phyloP scores from a whole-genome alignment of 352 stramenopile genomes.

The Lagenidium giganteum region DNA sequence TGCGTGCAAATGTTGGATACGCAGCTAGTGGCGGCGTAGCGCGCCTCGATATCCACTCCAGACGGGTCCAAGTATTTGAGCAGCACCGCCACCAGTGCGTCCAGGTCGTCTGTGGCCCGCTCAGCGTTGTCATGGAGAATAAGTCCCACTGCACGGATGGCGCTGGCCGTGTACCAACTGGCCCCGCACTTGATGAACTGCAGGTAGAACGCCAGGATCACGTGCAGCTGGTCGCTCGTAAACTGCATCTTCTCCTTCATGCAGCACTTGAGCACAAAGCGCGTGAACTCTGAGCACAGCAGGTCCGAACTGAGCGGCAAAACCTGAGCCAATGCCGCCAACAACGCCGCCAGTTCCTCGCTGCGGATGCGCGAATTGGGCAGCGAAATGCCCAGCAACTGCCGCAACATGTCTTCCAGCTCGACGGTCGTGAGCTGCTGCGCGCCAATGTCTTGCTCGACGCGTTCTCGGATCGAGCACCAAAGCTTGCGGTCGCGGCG shows the following conservation, averaged over 20 bases:
- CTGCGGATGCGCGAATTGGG: constrained; percentile 61
- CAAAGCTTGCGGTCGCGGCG: constrained; percentile 67
- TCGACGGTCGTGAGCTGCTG: constrained; percentile 68
- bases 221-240: constrained; percentile 38
- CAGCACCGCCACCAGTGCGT: constrained; percentile 62
- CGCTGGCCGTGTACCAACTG: constrained; percentile 64
- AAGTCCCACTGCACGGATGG: constrained; percentile 67
- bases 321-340: constrained; percentile 54
- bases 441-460: constrained; percentile 50
- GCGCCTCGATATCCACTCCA: constrained; percentile 77
- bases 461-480: constrained; percentile 36
- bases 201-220: constrained; percentile 68
- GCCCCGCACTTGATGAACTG: constrained; percentile 71
- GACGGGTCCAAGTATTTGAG: constrained; percentile 71
- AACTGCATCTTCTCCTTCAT: constrained; percentile 72
- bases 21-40: constrained; percentile 80
- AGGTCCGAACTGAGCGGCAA: constrained; percentile 65
- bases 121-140: constrained; percentile 80
- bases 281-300: constrained; percentile 74
- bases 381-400: constrained; percentile 48
- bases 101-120: constrained; percentile 40
- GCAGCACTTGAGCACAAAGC: constrained; percentile 77
- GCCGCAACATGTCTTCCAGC: constrained; percentile 68
- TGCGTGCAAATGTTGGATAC: constrained; percentile 77
- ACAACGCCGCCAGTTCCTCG: constrained; percentile 43